Evolutionary conservation across 257 asterid genomes (phyloP).

Genomic region (Solanum bukasovii): DNA sequence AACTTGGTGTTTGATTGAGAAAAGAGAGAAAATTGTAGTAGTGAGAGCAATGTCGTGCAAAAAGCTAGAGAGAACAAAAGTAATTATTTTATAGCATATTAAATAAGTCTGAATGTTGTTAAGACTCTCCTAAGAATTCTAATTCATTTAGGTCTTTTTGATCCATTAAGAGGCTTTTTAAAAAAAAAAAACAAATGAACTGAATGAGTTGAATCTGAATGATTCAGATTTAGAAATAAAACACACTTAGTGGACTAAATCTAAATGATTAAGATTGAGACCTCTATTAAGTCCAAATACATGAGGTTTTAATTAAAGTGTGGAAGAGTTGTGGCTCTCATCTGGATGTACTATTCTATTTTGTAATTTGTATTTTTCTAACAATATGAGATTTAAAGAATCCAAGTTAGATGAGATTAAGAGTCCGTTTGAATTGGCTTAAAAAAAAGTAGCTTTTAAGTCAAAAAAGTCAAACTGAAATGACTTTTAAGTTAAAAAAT

Average conservation of each 20-base stretch:
- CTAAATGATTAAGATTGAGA: no score
- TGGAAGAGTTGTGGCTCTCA: background rate
- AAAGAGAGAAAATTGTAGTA: background rate
- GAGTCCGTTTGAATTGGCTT: no score
- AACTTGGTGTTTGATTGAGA: background rate
- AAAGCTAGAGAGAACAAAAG: background rate
- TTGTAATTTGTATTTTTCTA: background rate
- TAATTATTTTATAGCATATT: no score
- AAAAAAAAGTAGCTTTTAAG: no score
- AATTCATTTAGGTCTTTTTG: background rate
- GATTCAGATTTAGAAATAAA: background rate
- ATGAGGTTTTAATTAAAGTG: background rate
- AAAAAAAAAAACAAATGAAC: no score
- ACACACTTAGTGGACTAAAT: background rate
- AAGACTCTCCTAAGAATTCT: background rate
- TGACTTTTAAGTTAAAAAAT: no score
- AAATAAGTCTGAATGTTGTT: background rate
- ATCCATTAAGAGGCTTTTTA: background rate
- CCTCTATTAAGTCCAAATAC: no score
- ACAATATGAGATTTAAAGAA: background rate
- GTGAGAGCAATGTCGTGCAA: background rate
- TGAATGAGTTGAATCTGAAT: background rate
- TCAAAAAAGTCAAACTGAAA: no score
- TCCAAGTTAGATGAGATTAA: background rate
- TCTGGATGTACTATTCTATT: background rate